Percentiles rank a stretch among this genome's conserved stretches.
These are phyloP conservation scores for Hordeum marinum DNA, from an alignment of 176 grass and related monocot species.

Conservation along the genomic window DNA sequence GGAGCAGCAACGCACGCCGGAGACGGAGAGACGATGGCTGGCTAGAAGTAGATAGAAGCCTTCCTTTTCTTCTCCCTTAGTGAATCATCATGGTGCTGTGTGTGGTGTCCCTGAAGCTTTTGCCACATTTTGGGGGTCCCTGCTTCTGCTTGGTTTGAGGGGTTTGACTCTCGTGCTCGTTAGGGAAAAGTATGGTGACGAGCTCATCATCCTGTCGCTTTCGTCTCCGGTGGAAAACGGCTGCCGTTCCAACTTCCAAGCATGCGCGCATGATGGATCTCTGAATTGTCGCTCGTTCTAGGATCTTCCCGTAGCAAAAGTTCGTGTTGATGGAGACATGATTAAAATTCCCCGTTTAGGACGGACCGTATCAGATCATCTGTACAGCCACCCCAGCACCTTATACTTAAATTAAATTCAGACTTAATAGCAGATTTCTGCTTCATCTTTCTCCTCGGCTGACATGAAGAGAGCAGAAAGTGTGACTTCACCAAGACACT, in stretches of 20 bases:
- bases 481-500: neutral
- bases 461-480: neutral
- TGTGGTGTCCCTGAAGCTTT: neutral
- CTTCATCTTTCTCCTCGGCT: neutral
- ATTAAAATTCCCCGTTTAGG: neutral
- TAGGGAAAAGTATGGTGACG: neutral
- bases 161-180: neutral
- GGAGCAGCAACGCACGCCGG: neutral
- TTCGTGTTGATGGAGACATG: neutral
- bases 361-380: neutral
- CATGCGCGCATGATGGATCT: conserved; percentile 1
- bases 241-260: conserved; percentile 7
- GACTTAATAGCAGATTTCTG: neutral
- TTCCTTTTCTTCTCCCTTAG: too few species aligned
- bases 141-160: neutral
- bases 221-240: conserved; percentile 1
- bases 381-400: neutral
- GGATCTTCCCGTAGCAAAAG: neutral
- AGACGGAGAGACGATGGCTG: neutral
- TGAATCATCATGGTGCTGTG: too few species aligned
- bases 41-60: neutral
- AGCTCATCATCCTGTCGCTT: neutral
- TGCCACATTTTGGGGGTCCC: neutral
- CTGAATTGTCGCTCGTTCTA: neutral
- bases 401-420: neutral